Evolutionary conservation across 371 early-diverging fungal species (phyloP).

Genomic region (Mucor sp.): DNA sequence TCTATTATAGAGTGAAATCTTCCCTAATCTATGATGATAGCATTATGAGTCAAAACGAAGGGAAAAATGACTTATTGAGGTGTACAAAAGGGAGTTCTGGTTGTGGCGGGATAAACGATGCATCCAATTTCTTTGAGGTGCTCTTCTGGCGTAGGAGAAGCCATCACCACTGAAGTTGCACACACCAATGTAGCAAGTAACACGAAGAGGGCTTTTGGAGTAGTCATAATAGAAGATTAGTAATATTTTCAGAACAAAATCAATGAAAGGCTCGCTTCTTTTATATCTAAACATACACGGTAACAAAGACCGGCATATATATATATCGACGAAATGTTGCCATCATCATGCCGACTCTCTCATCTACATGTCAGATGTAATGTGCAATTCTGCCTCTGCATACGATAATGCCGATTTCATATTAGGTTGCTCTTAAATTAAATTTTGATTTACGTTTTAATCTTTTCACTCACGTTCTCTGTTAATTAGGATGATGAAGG

Average conservation of each 20-base stretch:
- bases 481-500: not conserved
- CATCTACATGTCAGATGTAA: not conserved
- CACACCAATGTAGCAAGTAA: constrained; percentile 3
- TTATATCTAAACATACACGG: not conserved
- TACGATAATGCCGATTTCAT: not conserved
- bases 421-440: not conserved
- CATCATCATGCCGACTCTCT: not conserved
- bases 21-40: not conserved
- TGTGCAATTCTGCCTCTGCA: not conserved
- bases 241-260: too few relatives aligned
- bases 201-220: not conserved
- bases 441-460: not conserved
- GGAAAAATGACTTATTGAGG: constrained; percentile 2
- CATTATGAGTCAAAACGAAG: not conserved
- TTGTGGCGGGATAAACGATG: constrained; percentile 8
- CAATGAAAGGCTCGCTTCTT: not conserved
- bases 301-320: constrained; percentile 5
- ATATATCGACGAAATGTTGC: not conserved
- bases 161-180: not conserved
- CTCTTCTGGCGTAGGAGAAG: constrained; percentile 17
- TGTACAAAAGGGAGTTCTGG: constrained; percentile 20
- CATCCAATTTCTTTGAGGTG: constrained; percentile 16
- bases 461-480: not conserved
- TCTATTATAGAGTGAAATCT: not conserved
- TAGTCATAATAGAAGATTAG: not conserved